Conservation (phyloP, 192 early-diverging fungal species). For the Diversispora epigaea region DNA sequence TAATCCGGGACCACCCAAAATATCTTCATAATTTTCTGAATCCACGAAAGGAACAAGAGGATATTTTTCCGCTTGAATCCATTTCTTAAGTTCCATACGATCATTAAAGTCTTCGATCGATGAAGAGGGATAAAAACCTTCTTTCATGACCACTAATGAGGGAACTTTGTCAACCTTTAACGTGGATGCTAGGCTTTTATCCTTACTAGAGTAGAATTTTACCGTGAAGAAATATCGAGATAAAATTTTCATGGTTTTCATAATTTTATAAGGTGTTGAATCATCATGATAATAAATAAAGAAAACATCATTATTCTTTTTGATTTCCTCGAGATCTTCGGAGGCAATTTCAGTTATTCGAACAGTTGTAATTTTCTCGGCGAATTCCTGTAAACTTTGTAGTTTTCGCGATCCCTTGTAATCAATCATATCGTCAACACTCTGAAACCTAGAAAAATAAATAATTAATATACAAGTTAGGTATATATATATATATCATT, state of each 20-base stretch:
- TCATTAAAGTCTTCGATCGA: slow-evolving; percentile 33
- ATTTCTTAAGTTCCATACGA: slow-evolving; percentile 50
- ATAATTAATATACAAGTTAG: slow-evolving; percentile 33
- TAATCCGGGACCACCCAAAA: slow-evolving; percentile 64
- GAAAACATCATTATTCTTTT: slow-evolving; percentile 44
- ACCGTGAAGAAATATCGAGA: slow-evolving; percentile 29
- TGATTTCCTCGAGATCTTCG: slow-evolving; percentile 44
- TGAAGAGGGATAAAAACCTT: slow-evolving; percentile 40
- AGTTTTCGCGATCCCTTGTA: slow-evolving; percentile 52
- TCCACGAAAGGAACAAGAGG: slow-evolving; percentile 64
- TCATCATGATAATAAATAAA: slow-evolving; percentile 59
- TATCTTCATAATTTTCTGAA: slow-evolving; percentile 65
- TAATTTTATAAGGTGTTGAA: slow-evolving; percentile 43
- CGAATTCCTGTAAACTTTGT: slow-evolving; percentile 54
- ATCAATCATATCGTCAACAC: slow-evolving; percentile 37
- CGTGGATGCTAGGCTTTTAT: slow-evolving; percentile 30
- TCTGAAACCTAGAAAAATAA: slow-evolving; percentile 40
- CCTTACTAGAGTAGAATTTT: slow-evolving; percentile 42
- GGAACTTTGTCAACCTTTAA: slow-evolving; percentile 44
- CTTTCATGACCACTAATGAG: slow-evolving; percentile 60
- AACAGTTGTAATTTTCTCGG: slow-evolving; percentile 42
- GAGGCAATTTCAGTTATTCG: slow-evolving; percentile 35
- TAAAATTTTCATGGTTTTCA: slow-evolving; percentile 31
- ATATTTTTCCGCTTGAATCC: slow-evolving; percentile 65
- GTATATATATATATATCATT: background rate